Conservation (phyloP, 768 basidiomycete genomes). For the Suillus tomentosus region DNA sequence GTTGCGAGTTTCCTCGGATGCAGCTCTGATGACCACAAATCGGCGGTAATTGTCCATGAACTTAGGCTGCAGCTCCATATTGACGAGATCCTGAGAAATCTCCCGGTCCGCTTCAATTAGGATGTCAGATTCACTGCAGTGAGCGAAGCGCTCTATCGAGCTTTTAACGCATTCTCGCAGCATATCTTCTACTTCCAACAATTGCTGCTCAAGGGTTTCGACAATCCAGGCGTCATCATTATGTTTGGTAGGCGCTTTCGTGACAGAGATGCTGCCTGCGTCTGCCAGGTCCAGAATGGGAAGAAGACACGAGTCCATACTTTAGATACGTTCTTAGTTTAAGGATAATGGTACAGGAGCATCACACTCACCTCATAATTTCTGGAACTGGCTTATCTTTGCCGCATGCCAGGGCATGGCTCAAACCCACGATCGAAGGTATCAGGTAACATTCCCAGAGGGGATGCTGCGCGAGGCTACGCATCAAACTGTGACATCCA, state of each 20-base stretch:
- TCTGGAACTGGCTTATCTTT: conserved; percentile 16
- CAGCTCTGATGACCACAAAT: conserved; percentile 58
- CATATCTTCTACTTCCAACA: conserved; percentile 32
- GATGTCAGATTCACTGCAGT: conserved; percentile 37
- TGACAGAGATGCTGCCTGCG: conserved; percentile 56
- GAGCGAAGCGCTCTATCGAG: conserved; percentile 21
- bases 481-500: conserved; percentile 50
- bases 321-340: conserved; percentile 11
- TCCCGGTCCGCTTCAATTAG: conserved; percentile 43
- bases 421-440: conserved; percentile 62
- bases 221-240: conserved; percentile 24
- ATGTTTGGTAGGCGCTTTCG: conserved; percentile 48
- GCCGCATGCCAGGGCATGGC: conserved; percentile 18
- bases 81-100: conserved; percentile 48
- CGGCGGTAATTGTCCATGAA: conserved; percentile 65
- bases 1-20: conserved; percentile 28
- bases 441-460: conserved; percentile 70
- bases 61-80: conserved; percentile 62
- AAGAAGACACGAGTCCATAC: conserved; percentile 16
- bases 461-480: conserved; percentile 56
- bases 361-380: background rate
- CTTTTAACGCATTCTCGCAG: conserved; percentile 43
- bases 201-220: background rate
- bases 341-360: background rate
- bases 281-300: conserved; percentile 40